Evolutionary conservation across 371 early-diverging fungal species (phyloP).

Genomic region (Rhizopus stolonifer): DNA sequence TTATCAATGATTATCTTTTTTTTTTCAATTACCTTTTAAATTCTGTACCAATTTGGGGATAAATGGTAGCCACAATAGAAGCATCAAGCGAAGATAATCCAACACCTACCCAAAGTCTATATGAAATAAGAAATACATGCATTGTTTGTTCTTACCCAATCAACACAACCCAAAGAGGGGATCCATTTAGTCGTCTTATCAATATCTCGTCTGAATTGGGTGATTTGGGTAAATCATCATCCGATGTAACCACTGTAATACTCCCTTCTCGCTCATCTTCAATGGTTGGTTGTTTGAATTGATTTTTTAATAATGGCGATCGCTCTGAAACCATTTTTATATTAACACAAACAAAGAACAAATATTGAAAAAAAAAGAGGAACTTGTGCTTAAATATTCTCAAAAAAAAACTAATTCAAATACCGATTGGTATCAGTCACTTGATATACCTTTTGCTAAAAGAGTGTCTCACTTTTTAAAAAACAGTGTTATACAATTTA

Average conservation of each 20-base stretch:
- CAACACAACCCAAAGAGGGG: conserved; percentile 13
- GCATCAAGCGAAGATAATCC: conserved; percentile 75
- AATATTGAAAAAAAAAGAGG: too few relatives aligned
- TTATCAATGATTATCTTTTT: background rate
- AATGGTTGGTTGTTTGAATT: background rate
- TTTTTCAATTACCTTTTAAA: conserved; percentile 57
- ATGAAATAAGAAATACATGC: too few relatives aligned
- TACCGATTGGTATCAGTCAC: too few relatives aligned
- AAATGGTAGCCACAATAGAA: conserved; percentile 79
- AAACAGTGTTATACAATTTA: too few relatives aligned
- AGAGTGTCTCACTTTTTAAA: too few relatives aligned
- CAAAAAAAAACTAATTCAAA: too few relatives aligned
- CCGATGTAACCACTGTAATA: conserved; percentile 11
- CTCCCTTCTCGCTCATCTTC: conserved; percentile 12
- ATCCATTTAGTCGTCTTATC: conserved; percentile 16
- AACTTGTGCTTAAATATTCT: too few relatives aligned
- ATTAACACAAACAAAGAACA: too few relatives aligned
- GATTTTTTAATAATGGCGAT: conserved; percentile 4
- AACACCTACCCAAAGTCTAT: conserved; percentile 39
- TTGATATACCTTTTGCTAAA: too few relatives aligned
- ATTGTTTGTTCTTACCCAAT: conserved; percentile 10
- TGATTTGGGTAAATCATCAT: background rate
- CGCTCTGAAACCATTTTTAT: background rate
- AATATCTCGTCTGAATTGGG: conserved; percentile 7
- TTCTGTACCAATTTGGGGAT: conserved; percentile 74